Conservation (phyloP, 1,284 basidiomycete species). For the Sporisorium iseilematis-ciliati region DNA sequence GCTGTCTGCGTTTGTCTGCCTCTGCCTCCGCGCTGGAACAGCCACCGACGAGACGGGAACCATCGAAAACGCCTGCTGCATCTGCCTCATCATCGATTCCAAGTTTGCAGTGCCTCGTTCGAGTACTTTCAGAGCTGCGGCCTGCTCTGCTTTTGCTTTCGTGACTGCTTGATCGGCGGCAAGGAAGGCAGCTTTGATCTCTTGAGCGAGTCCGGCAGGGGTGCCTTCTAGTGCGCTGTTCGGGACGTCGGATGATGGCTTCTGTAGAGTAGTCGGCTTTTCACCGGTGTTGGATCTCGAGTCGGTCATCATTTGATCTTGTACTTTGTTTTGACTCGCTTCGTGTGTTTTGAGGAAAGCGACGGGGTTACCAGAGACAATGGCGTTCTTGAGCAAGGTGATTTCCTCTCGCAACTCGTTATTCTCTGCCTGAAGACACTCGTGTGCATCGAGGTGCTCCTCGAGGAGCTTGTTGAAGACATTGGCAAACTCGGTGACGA, state of each 20-base stretch:
- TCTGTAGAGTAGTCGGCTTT: background rate
- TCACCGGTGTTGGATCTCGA: too few relatives aligned
- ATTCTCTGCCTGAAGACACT: background rate
- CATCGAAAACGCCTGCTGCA: background rate
- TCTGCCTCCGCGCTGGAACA: too few relatives aligned
- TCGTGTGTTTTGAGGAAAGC: background rate
- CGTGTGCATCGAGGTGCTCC: background rate
- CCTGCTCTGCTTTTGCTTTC: background rate
- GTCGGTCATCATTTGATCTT: background rate
- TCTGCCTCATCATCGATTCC: slow-evolving; percentile 2
- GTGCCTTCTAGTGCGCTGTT: background rate
- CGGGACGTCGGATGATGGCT: background rate
- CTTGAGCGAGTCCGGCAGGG: background rate
- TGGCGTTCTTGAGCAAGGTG: background rate
- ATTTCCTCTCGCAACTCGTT: background rate
- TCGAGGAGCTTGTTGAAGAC: background rate
- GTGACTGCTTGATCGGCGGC: background rate
- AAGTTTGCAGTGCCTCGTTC: background rate
- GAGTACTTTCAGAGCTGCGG: background rate
- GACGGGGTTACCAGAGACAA: background rate
- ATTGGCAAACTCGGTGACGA: background rate
- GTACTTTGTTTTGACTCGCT: too few relatives aligned
- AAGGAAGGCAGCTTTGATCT: background rate
- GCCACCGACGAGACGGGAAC: background rate
- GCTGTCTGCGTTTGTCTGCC: too few relatives aligned